Evolutionary conservation across 768 basidiomycete species (phyloP).

Genomic region (Lactarius pseudohatsudake): DNA sequence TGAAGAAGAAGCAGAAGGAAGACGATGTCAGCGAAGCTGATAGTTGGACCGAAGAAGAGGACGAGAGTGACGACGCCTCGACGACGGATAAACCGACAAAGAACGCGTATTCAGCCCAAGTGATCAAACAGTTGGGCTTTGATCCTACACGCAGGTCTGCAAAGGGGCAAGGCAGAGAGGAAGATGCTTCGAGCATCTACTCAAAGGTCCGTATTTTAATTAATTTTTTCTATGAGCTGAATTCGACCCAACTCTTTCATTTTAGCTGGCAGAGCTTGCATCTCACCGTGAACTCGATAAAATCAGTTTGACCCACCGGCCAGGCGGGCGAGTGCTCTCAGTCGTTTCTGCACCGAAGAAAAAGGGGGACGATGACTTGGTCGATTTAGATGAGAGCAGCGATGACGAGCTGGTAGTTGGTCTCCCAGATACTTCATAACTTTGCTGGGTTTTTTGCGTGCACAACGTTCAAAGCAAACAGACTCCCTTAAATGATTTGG

Average conservation of each 20-base stretch:
- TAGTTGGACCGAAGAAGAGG: conserved; percentile 25
- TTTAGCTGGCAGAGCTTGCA: conserved; percentile 57
- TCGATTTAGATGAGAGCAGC: conserved; percentile 35
- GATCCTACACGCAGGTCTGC: conserved; percentile 67
- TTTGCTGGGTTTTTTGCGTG: background rate
- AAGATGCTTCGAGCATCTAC: conserved; percentile 40
- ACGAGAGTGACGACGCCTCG: conserved; percentile 9
- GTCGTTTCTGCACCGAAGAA: conserved; percentile 48
- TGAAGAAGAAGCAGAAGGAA: conserved; percentile 29
- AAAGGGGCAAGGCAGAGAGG: conserved; percentile 40
- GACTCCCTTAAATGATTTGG: no score
- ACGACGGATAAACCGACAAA: conserved; percentile 34
- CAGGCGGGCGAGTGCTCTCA: conserved; percentile 63
- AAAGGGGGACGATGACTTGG: conserved; percentile 22
- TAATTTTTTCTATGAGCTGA: background rate
- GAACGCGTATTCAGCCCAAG: conserved; percentile 59
- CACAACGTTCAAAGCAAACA: no score
- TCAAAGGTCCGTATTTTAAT: conserved; percentile 51
- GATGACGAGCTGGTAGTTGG: conserved; percentile 19
- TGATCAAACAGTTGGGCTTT: conserved; percentile 75
- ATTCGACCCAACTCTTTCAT: background rate
- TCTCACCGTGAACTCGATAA: conserved; percentile 50
- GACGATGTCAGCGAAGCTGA: conserved; percentile 24
- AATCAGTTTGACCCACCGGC: conserved; percentile 59
- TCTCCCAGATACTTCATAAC: background rate